Percentiles rank a stretch among this genome's conserved stretches.
Conservation (phyloP, 495 filamentous ascomycete species). For the Articulospora tetracladia region DNA sequence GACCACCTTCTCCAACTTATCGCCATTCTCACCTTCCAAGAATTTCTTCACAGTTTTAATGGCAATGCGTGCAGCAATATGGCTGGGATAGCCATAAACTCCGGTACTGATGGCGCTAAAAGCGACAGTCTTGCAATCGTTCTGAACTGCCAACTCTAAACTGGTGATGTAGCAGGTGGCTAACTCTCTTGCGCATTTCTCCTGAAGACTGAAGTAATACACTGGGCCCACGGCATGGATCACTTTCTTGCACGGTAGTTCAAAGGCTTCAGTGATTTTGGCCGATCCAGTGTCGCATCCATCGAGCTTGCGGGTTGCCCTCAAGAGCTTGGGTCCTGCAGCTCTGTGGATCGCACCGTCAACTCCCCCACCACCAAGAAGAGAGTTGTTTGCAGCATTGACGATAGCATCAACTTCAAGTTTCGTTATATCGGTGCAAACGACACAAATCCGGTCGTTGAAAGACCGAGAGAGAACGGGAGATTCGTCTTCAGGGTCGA, state of each 20-base stretch:
- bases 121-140: conserved; percentile 65
- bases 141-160: conserved; percentile 65
- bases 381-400: conserved; percentile 80
- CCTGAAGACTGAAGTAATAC: conserved; percentile 43
- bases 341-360: conserved; percentile 84
- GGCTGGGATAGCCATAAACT: conserved; percentile 81
- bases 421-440: conserved; percentile 79
- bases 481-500: not conserved
- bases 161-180: conserved; percentile 70
- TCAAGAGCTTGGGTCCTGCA: conserved; percentile 64
- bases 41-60: conserved; percentile 67
- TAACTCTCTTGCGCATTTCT: conserved; percentile 41
- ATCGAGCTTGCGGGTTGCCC: conserved; percentile 61
- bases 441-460: conserved; percentile 69
- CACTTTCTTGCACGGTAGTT: conserved; percentile 69
- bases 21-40: conserved; percentile 53
- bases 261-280: conserved; percentile 77
- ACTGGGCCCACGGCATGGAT: conserved; percentile 91
- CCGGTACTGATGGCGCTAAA: conserved; percentile 86
- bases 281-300: conserved; percentile 78
- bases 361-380: conserved; percentile 84
- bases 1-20: conserved; percentile 64
- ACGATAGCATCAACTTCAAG: conserved; percentile 81
- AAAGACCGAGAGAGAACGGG: conserved; percentile 38
- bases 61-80: conserved; percentile 64